Evolutionary conservation across 1,284 basidiomycete species (phyloP), one percentile per base, ranked within the genome.

Genomic region (Grifola frondosa): DNA sequence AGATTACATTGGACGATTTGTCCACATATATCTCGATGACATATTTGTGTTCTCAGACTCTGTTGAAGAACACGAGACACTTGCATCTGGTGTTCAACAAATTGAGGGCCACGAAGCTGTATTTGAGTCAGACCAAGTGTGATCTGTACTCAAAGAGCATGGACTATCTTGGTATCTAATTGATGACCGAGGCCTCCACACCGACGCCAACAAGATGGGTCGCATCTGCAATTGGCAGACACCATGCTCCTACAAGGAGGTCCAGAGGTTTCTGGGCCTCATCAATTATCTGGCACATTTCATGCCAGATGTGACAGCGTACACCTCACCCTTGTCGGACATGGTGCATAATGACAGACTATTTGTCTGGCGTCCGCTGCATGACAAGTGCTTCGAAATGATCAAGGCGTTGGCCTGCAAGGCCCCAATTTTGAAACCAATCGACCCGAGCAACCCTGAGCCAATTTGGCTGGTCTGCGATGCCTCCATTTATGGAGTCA

Each of bases 381-480:
- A 68, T 37, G 44, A 66, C n/a, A 46, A 45, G 33, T 67, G 64
- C 36, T 67, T 71, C 21, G 57, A 67, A 0, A 53, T 50, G 35
- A 62, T 73, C 28, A 71, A 69, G 40, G 25, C 23, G 3, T 44
- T 61, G 1, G 65, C 63, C 13, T 46, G 45, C 6, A 59, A 58
- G 24, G 58, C 60, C 0, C 64, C 62, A 0, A 56, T 70, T 2
- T 41, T 71, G 0, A 23, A 43, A 15, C 69, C 65, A 0, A 65
- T 73, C 9, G 56, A 71, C 33, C 54, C 58, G 0, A 29, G 33
- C 4, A 44, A 32, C 2, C 30, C 47, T 0, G 62, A 68, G 23
- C 59, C 64, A 0, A 72, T 74, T 10, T 74, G 68, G 67, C 33
- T 73, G 0, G 65, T 73, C 1, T 69, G 65, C 37, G 66, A 77